These are phyloP conservation scores for Colletotrichum tofieldiae DNA, from an alignment of 2,329 filamentous ascomycete species.

Conservation along the genomic window DNA sequence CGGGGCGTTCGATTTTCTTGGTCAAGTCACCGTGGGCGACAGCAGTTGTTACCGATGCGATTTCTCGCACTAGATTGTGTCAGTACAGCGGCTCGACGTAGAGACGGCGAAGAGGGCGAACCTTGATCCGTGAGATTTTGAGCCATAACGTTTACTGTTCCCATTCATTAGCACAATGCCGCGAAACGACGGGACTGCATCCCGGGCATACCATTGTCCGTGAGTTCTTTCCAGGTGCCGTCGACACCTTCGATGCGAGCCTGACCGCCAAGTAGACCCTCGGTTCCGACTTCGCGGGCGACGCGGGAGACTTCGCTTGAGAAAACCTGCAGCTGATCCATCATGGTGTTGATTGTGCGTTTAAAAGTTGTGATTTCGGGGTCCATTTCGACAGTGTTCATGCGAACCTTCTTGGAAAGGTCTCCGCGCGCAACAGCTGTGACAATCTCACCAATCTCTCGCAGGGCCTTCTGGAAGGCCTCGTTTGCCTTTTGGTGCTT, in stretches of 20 bases:
- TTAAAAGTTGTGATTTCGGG: constrained; percentile 98
- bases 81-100: neutral
- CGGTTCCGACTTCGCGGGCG: constrained; percentile 95
- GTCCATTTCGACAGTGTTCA: constrained; percentile 97
- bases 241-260: constrained; percentile 94
- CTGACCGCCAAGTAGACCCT: constrained; percentile 93
- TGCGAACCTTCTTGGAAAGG: constrained; percentile 95
- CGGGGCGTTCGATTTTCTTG: constrained; percentile 87
- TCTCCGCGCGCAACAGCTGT: constrained; percentile 96
- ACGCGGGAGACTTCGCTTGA: constrained; percentile 96
- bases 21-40: constrained; percentile 88
- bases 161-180: neutral
- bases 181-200: neutral
- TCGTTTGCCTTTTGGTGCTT: constrained; percentile 99
- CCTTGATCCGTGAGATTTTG: constrained; percentile 85
- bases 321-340: constrained; percentile 97
- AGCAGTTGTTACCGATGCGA: constrained; percentile 86
- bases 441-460: constrained; percentile 97
- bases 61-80: constrained; percentile 77
- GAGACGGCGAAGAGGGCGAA: constrained; percentile 48
- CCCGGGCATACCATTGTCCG: constrained; percentile 77
- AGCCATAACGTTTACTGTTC: constrained; percentile 84
- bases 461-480: constrained; percentile 96
- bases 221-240: constrained; percentile 98
- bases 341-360: constrained; percentile 98